Evolutionary conservation across 805 yeast genomes (phyloP).

Genomic region (Saccharomycopsis schoenii): DNA sequence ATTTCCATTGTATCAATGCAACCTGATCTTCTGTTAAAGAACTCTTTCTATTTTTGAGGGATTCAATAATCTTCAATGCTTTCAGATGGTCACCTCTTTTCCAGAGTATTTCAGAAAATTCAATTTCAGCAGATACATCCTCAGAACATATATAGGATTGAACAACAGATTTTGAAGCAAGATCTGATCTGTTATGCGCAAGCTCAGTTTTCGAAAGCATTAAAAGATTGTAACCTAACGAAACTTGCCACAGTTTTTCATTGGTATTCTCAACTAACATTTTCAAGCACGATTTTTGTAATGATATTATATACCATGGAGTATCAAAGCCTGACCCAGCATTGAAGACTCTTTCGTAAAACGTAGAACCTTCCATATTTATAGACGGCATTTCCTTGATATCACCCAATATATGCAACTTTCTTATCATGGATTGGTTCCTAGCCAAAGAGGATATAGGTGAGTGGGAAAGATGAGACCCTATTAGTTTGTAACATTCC

Average conservation of each 20-base stretch:
- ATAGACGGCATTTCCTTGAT: conserved; percentile 31
- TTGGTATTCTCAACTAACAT: conserved; percentile 43
- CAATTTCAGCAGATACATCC: conserved; percentile 44
- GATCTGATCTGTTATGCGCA: conserved; percentile 55
- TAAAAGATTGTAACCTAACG: not conserved
- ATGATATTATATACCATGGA: conserved; percentile 47
- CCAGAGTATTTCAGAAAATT: conserved; percentile 80
- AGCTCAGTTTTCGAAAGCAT: conserved; percentile 54
- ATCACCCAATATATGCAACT: conserved; percentile 55
- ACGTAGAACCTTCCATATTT: not conserved
- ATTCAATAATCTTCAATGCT: conserved; percentile 59
- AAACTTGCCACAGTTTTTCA: conserved; percentile 32
- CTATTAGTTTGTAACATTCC: conserved; percentile 46
- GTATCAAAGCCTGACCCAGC: conserved; percentile 48
- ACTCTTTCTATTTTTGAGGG: conserved; percentile 27
- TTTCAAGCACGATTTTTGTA: conserved; percentile 49
- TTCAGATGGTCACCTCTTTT: conserved; percentile 78
- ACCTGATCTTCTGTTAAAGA: not conserved
- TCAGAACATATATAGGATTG: conserved; percentile 33
- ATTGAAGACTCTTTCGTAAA: conserved; percentile 23
- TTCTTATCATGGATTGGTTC: conserved; percentile 37
- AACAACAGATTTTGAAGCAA: conserved; percentile 60
- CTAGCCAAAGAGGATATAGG: conserved; percentile 43
- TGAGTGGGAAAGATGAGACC: conserved; percentile 31
- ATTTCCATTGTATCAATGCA: conserved; percentile 49